Evolutionary conservation across 2,329 filamentous ascomycete species (phyloP).

Genomic region (Sclerotinia borealis): DNA sequence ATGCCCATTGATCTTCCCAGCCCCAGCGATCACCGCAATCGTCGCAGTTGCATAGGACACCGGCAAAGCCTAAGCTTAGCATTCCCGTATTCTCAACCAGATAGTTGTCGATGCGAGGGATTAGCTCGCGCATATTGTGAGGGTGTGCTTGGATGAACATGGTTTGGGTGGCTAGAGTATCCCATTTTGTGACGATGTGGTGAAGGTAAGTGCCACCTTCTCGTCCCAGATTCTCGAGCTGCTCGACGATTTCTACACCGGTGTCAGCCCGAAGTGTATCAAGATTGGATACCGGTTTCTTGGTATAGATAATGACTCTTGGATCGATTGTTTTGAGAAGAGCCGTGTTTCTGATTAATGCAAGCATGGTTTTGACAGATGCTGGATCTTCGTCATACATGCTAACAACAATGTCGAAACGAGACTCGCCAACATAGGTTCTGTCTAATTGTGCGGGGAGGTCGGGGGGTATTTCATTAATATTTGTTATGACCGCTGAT

Average conservation of each 20-base stretch:
- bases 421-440: neutral
- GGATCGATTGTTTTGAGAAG: constrained; percentile 18
- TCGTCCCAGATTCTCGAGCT: constrained; percentile 37
- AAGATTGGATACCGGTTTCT: constrained; percentile 18
- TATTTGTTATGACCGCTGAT: neutral
- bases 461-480: neutral
- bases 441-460: neutral
- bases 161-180: constrained; percentile 40
- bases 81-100: constrained; percentile 40
- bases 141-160: constrained; percentile 42
- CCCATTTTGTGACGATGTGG: constrained; percentile 41
- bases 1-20: constrained; percentile 34
- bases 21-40: constrained; percentile 37
- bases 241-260: constrained; percentile 22
- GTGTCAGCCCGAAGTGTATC: constrained; percentile 16
- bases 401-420: constrained; percentile 28
- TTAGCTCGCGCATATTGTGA: constrained; percentile 37
- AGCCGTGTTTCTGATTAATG: constrained; percentile 18
- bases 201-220: constrained; percentile 43
- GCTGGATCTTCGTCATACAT: constrained; percentile 25
- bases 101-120: constrained; percentile 37
- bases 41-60: constrained; percentile 34
- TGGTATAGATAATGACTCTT: constrained; percentile 27
- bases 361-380: constrained; percentile 20
- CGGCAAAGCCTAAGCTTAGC: constrained; percentile 37